Base-by-base conservation (phyloP, 2,329 filamentous ascomycete species). In the Fusarium aywerte region DNA sequence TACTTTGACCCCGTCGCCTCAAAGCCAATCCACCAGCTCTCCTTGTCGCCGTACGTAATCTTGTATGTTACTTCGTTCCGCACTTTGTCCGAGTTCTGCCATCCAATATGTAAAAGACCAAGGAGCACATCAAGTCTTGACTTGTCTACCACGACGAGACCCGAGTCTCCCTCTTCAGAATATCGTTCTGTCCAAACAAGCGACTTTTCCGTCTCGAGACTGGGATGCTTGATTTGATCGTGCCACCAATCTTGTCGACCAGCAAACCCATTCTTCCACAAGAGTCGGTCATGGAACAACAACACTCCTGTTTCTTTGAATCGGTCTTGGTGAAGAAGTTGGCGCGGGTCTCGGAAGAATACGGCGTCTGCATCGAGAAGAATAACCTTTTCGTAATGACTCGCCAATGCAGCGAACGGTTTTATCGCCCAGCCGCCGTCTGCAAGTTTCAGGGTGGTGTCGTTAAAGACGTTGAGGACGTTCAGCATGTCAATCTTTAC, bases 11-110 rank as follows among this genome's bases (percentile, higher is more conserved):
- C 77, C 4, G 76, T 74, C 2, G 82, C 72, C 57, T 83, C 81
- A 9, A 82, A 73, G 0, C 80, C 80, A 21, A 83, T 73, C 81
- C 81, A 83, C 75, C 77, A 83, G 1, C 75, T 80, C 62, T 83
- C 81, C 63, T 83, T 83, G 35, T 83, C 81, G 0, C 81, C 81
- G 21, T 83, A 79, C 0, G 74, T 79, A 27, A 81, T 69, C 31
- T 74, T 73, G 58, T 81, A 82, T 1, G 80, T 81, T 11, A 78
- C 73, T 25, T 78, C 72, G 5, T 80, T 76, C 1, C 81, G 76
- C 1, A 82, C 80, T 0, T 59, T 67, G 8, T 75, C 68, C 2
- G 76, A 78, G 49, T 83, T 83, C 65, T 83, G 80, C 82, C 81
- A 83, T n/a, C 74, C 77, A 0, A 75, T 70, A 44, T 82, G 81